Evolutionary conservation across 2,329 filamentous ascomycete species (phyloP).

Genomic region (Drechmeria coniospora): DNA sequence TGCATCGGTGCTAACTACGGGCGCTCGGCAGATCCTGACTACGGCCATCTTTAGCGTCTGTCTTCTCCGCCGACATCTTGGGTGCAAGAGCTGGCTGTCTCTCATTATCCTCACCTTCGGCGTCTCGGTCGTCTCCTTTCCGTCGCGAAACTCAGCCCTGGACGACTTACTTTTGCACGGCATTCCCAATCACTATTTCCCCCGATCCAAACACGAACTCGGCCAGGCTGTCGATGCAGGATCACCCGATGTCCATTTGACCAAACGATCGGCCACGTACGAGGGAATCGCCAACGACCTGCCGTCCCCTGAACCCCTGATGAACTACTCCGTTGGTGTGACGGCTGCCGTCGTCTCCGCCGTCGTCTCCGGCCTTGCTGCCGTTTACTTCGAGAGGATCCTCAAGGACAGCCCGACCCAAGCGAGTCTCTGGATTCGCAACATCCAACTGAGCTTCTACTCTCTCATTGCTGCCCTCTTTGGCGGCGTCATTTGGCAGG

Average conservation of each 20-base stretch:
- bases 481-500: conserved; percentile 72
- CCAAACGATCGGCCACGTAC: conserved; percentile 71
- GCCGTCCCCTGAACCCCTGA: conserved; percentile 29
- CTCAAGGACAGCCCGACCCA: conserved; percentile 67
- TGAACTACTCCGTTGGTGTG: conserved; percentile 70
- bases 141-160: conserved; percentile 39
- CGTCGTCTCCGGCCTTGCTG: conserved; percentile 66
- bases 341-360: conserved; percentile 65
- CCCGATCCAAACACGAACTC: conserved; percentile 63
- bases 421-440: conserved; percentile 81
- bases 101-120: conserved; percentile 67
- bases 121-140: conserved; percentile 73
- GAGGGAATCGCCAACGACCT: conserved; percentile 62
- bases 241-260: conserved; percentile 12
- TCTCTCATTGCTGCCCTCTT: conserved; percentile 81
- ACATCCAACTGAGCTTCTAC: conserved; percentile 89
- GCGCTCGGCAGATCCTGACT: conserved; percentile 51
- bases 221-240: conserved; percentile 31
- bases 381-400: conserved; percentile 82
- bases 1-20: neutral
- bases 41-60: conserved; percentile 76
- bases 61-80: conserved; percentile 56
- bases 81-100: conserved; percentile 62
- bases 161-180: conserved; percentile 47
- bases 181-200: conserved; percentile 54